Base-by-base conservation (phyloP, 257 asterid genomes). In the Fraxinus quadrangulata region DNA sequence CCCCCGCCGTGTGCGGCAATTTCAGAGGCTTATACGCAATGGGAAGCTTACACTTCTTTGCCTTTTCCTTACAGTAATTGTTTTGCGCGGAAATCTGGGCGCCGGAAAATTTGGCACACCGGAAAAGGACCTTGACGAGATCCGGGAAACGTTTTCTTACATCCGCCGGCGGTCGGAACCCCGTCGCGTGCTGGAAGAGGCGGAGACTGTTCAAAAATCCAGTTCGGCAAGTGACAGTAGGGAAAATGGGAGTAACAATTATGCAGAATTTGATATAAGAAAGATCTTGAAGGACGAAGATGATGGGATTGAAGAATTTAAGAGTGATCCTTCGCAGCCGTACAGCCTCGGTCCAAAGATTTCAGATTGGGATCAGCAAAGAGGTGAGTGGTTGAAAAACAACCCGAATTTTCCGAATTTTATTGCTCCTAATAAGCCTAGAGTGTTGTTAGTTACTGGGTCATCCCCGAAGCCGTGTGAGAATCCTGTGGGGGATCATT, bases 381-480 rank as follows among this genome's bases (percentile, higher is more conserved):
- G 74, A 70, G 74, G 47, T n/a, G n/a, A 31, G 14, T 70, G 74
- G 74, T 36, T 70, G 54, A 70, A 37, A 36, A 72, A n/a, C 3
- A 39, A 72, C 36, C 66, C 67, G 0, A 12, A 72, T 39, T 17
- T 72, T 10, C 76, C 67, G 47, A 72, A 72, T 49, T 45, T 6
- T 72, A 21, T 45, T 14, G 28, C 16, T 12, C 76, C 61, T 45
- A 45, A 45, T 8, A 72, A 72, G 65, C 76, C 76, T 34, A 17
- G 76, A 8, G 65, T 45, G 14, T 45, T 72, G 36, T 49, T 40
- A 2, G 63, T 72, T 6, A 72, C 76, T 14, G 76, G 76, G 4
- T 72, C 76, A 17, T 23, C 61, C 28, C 66, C 76, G 17, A 72
- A 45, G 14, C 19, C 76, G 0, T 37, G 42, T 8, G 42, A 37